Percentiles rank a stretch among this genome's conserved stretches.
phyloP scores from a whole-genome alignment of 257 asterid species.

The Lithospermum erythrorhizon region DNA sequence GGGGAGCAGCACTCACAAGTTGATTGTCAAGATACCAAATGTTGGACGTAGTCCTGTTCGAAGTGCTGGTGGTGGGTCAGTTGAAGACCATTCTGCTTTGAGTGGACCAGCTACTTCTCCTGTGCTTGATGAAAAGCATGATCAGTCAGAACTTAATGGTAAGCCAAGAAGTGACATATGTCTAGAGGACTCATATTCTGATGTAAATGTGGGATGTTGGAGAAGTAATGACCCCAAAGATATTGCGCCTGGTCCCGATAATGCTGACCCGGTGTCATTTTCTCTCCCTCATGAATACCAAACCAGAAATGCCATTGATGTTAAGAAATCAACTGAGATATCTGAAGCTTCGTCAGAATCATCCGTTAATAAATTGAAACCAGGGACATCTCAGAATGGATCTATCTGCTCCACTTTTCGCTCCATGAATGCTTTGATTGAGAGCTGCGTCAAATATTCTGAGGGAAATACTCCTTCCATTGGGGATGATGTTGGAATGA shows the following conservation, averaged over 20 bases:
- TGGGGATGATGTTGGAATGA: conserved; percentile 87
- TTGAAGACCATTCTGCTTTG: conserved; percentile 36
- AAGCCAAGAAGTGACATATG: conserved; percentile 36
- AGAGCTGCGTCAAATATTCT: conserved; percentile 78
- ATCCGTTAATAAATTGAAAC: conserved; percentile 21
- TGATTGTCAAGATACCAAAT: conserved; percentile 71
- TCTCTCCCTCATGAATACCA: conserved; percentile 41
- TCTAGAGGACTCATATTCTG: conserved; percentile 28
- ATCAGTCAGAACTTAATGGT: conserved; percentile 27
- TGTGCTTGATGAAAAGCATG: conserved; percentile 29
- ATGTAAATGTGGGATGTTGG: conserved; percentile 33
- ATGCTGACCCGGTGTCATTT: conserved; percentile 37
- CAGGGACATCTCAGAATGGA: conserved; percentile 10
- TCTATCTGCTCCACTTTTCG: conserved; percentile 48
- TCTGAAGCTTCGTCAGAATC: conserved; percentile 21
- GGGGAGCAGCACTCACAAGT: conserved; percentile 43
- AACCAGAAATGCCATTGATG: conserved; percentile 32
- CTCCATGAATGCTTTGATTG: conserved; percentile 90
- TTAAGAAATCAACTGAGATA: conserved; percentile 24
- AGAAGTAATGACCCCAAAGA: conserved; percentile 42
- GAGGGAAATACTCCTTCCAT: conserved; percentile 53
- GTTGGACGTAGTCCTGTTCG: conserved; percentile 57
- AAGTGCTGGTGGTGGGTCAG: conserved; percentile 39
- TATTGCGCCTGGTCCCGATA: conserved; percentile 34
- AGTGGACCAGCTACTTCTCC: conserved; percentile 59